These are phyloP conservation scores for Furcasterigmium furcatum DNA, from an alignment of 2,329 filamentous ascomycete genomes.

Conservation along the genomic window DNA sequence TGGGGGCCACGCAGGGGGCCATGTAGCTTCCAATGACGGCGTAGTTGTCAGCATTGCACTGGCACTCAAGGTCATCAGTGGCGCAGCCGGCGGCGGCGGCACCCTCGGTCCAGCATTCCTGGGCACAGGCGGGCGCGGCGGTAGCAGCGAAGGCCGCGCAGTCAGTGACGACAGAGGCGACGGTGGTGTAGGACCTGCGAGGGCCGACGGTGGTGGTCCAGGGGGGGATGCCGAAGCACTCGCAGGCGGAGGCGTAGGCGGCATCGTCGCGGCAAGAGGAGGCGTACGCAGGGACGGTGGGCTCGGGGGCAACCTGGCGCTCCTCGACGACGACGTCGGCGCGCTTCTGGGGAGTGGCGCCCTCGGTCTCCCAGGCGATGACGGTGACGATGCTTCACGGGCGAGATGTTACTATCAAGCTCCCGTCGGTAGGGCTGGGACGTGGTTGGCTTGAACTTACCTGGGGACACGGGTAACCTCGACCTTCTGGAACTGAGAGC, in stretches of 20 bases:
- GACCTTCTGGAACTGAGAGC: slow-evolving; percentile 34
- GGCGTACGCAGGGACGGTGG: slow-evolving; percentile 37
- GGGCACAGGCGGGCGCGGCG: no score
- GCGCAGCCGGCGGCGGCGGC: no score
- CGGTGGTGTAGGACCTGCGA: slow-evolving; percentile 33
- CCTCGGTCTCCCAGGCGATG: slow-evolving; percentile 30
- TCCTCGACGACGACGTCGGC: slow-evolving; percentile 14
- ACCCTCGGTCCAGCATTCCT: no score
- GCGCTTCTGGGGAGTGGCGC: slow-evolving; percentile 23
- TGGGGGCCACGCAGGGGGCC: no score
- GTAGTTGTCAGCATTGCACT: no score
- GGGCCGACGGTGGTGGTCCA: slow-evolving; percentile 33
- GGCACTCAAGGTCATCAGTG: no score
- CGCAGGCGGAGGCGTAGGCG: slow-evolving; percentile 38
- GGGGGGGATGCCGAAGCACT: slow-evolving; percentile 40
- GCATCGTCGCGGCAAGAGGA: slow-evolving; percentile 28
- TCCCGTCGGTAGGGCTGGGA: no score
- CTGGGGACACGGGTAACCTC: slow-evolving; percentile 34
- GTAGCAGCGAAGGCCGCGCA: no score
- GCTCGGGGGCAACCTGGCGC: slow-evolving; percentile 26
- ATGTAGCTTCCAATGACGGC: no score
- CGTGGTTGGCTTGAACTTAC: slow-evolving; percentile 23
- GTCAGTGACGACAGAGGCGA: slow-evolving; percentile 36
- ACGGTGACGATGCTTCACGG: slow-evolving; percentile 31
- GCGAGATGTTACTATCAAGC: no score